A percentile compares a stretch with the other conserved stretches of the same genome.
phyloP scores from a whole-genome alignment of 2,329 filamentous ascomycete genomes.

The Simplicillium sp. region DNA sequence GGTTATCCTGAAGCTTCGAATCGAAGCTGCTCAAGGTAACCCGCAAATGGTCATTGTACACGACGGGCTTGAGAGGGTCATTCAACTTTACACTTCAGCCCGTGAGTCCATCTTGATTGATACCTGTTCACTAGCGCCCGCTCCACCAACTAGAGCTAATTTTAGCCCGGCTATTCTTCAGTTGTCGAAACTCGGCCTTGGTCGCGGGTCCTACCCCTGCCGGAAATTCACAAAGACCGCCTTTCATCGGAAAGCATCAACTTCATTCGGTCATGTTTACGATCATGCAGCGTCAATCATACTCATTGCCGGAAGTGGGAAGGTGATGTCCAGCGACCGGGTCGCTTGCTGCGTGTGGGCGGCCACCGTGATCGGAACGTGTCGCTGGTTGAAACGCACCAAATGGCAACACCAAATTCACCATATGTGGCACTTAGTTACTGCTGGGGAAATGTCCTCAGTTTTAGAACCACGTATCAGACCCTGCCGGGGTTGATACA shows the following conservation, averaged over 20 bases:
- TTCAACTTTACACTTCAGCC: constrained; percentile 1
- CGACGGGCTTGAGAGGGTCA: not conserved
- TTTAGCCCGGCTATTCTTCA: not conserved
- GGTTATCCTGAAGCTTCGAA: not conserved
- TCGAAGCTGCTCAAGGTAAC: not conserved
- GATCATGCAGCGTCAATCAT: not conserved
- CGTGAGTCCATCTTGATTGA: not conserved
- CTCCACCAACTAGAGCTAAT: not conserved
- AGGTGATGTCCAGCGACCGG: not conserved
- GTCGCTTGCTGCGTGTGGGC: not conserved
- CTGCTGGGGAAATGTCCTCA: not conserved
- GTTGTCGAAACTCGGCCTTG: not conserved
- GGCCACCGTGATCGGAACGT: not conserved
- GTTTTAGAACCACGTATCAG: not conserved
- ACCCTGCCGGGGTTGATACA: not conserved
- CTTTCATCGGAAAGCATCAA: not conserved
- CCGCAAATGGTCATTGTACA: not conserved
- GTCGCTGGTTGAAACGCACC: not conserved
- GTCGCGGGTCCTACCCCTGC: constrained; percentile 1
- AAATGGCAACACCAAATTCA: not conserved
- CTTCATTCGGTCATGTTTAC: constrained; percentile 2
- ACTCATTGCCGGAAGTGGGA: not conserved
- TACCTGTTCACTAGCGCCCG: too few relatives aligned
- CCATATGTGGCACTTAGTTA: constrained; percentile 1
- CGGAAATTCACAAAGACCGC: not conserved